A percentile compares a stretch with the other conserved stretches of the same genome.
Evolutionary conservation across 345 rosid species (phyloP).

Genomic region (Orychophragmus violaceus): DNA sequence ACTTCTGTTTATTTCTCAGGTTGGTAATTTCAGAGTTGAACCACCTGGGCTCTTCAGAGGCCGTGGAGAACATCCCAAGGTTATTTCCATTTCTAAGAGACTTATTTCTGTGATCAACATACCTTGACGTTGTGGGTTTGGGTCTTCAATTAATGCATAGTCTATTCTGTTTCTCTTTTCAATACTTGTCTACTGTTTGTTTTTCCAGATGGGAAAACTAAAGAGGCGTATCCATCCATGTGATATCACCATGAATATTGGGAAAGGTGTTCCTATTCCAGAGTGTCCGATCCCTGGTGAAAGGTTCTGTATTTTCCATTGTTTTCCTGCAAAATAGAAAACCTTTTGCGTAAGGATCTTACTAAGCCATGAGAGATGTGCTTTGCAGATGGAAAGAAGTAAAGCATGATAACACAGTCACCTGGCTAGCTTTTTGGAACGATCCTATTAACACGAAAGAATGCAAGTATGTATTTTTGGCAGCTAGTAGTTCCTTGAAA

Average conservation of each 20-base stretch:
- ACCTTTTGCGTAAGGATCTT: neutral
- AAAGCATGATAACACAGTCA: slow-evolving; percentile 93
- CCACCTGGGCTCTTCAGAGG: slow-evolving; percentile 99
- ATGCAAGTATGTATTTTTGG: slow-evolving; percentile 95
- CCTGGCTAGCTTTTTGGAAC: slow-evolving; percentile 98
- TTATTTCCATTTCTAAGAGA: slow-evolving; percentile 23
- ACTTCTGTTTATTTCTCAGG: slow-evolving; percentile 49
- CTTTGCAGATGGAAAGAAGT: slow-evolving; percentile 93
- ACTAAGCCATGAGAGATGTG: slow-evolving; percentile 29
- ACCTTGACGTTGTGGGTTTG: slow-evolving; percentile 5
- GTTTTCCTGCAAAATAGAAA: neutral
- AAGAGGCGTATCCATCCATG: slow-evolving; percentile 79
- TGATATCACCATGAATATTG: slow-evolving; percentile 94
- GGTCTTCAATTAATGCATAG: neutral
- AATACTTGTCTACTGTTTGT: slow-evolving; percentile 1
- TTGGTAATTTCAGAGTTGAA: slow-evolving; percentile 99
- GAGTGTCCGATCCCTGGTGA: slow-evolving; percentile 94
- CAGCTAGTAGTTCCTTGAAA: slow-evolving; percentile 92
- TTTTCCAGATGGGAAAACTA: slow-evolving; percentile 92
- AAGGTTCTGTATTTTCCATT: slow-evolving; percentile 51
- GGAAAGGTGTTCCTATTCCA: slow-evolving; percentile 74
- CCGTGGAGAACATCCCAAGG: slow-evolving; percentile 99
- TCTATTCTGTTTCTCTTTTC: slow-evolving; percentile 6
- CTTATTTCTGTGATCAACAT: slow-evolving; percentile 10
- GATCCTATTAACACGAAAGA: slow-evolving; percentile 93